Percentiles rank a stretch among this genome's conserved stretches.
Evolutionary conservation across 2,329 filamentous ascomycete genomes (phyloP).

Genomic region (Xylariales sp.): DNA sequence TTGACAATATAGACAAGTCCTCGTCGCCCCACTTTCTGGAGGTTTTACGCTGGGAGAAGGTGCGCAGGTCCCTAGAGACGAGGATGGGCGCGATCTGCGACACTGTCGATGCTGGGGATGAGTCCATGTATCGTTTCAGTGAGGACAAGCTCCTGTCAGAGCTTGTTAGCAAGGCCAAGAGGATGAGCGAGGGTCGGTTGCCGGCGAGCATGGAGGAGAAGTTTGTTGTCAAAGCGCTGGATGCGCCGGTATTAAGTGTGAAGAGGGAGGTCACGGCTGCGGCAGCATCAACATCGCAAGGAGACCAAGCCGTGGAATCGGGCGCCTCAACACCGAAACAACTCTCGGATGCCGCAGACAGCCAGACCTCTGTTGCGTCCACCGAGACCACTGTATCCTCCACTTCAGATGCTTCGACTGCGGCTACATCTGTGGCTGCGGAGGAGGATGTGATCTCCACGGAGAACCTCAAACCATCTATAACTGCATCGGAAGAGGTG

Average conservation of each 20-base stretch:
- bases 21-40: slow-evolving; percentile 55
- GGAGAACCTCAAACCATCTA: slow-evolving; percentile 34
- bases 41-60: slow-evolving; percentile 45
- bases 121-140: slow-evolving; percentile 79
- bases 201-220: slow-evolving; percentile 81
- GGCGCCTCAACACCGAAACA: slow-evolving; percentile 20
- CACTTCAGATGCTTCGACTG: slow-evolving; percentile 37
- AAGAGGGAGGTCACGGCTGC: slow-evolving; percentile 45
- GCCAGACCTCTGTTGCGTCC: slow-evolving; percentile 35
- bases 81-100: slow-evolving; percentile 74
- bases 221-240: slow-evolving; percentile 72
- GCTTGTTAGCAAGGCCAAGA: slow-evolving; percentile 66
- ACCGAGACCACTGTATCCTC: slow-evolving; percentile 28
- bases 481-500: slow-evolving; percentile 44
- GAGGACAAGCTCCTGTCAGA: slow-evolving; percentile 63
- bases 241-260: slow-evolving; percentile 69
- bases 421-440: slow-evolving; percentile 37
- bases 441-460: slow-evolving; percentile 17
- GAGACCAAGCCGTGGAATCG: slow-evolving; percentile 15
- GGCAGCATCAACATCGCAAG: background rate
- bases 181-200: slow-evolving; percentile 60
- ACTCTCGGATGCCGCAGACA: slow-evolving; percentile 32
- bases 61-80: slow-evolving; percentile 51
- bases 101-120: slow-evolving; percentile 75
- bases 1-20: slow-evolving; percentile 55